These are phyloP conservation scores for Hypocrella siamensis DNA, from an alignment of 2,329 filamentous ascomycete species.

Conservation along the genomic window DNA sequence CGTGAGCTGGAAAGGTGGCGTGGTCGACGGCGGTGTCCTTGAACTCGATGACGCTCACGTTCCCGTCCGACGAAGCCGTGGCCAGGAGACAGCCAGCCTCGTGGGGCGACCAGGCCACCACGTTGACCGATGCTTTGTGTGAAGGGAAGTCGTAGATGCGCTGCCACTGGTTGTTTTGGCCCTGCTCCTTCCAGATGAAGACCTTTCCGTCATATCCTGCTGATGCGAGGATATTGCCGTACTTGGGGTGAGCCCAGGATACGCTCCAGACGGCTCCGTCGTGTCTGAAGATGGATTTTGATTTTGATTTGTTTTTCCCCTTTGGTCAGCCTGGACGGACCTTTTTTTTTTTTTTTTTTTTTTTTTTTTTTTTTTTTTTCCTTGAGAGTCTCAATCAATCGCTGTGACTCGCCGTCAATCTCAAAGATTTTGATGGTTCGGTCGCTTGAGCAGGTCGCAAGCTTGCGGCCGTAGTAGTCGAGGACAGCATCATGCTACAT, in stretches of 20 bases:
- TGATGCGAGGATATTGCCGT: slow-evolving; percentile 92
- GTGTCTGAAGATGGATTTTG: slow-evolving; percentile 41
- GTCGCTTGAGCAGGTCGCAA: slow-evolving; percentile 95
- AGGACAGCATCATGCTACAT: slow-evolving; percentile 93
- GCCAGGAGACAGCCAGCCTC: slow-evolving; percentile 90
- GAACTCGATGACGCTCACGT: slow-evolving; percentile 89
- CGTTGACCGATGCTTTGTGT: slow-evolving; percentile 93
- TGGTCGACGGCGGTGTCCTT: slow-evolving; percentile 90
- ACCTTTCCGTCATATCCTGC: slow-evolving; percentile 96
- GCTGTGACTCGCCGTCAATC: slow-evolving; percentile 83
- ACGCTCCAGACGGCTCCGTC: slow-evolving; percentile 97
- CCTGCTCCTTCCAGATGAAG: slow-evolving; percentile 91
- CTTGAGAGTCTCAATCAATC: slow-evolving; percentile 82
- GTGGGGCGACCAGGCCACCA: slow-evolving; percentile 93
- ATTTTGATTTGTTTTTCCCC: slow-evolving; percentile 5
- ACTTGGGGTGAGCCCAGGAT: slow-evolving; percentile 96
- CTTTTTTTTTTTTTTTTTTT: neutral
- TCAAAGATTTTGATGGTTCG: slow-evolving; percentile 99
- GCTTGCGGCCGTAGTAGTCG: slow-evolving; percentile 92
- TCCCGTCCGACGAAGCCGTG: slow-evolving; percentile 85
- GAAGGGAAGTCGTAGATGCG: slow-evolving; percentile 85
- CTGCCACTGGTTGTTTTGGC: slow-evolving; percentile 49
- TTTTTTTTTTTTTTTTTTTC: slow-evolving; percentile 17
- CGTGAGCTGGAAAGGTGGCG: slow-evolving; percentile 80
- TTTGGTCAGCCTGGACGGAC: neutral